Base-by-base conservation (phyloP, 2,329 filamentous ascomycete species). In the Ramularia collo-cygni region DNA sequence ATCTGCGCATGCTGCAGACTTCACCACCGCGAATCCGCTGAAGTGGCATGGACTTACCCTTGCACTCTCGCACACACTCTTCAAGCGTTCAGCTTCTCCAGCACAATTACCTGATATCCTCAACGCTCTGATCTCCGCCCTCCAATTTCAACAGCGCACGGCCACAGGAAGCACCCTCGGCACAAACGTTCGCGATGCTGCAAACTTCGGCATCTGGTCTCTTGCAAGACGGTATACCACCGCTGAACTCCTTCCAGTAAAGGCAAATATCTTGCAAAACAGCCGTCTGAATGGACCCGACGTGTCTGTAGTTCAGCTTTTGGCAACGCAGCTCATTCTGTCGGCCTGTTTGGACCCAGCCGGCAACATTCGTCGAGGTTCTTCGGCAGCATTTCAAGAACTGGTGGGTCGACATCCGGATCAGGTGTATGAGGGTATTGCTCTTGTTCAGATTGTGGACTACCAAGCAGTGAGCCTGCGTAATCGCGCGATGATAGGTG, bases 171-270 rank as follows among this genome's bases (percentile, higher is more conserved):
- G 76, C 9, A 89, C 86, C 3, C 72, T 90, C 8, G 92, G 92
- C 2, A 83, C 85, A 1, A 95, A 93, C 52, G 89, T 98, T 12
- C 79, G 92, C 33, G 92, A 98, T 66, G 90, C 92, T 9, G 87
- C 92, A 3, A 95, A 89, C 60, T 98, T 96, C 60, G 92, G 92
- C 5, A 82, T 96, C 16, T 98, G 92, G 92, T 84, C 89, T 1
- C 63, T 96, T 6, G 86, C 90, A 15, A 76, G 92, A 40, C 81
- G 90, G 39, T 98, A 96, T 55, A 80, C 77, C 1, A 95, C 88
- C 0, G 58, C 69, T 1, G 90, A 96, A 60, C 71, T 96, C 5
- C 69, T 83, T 8, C 69, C 70, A 0, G 74, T 93, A 1, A 67
- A 76, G n/a, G 35, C 39, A 1, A 37, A 44, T 2, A 36, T 28